These are phyloP conservation scores for Apiospora kogelbergensis DNA, from an alignment of 2,329 filamentous ascomycete genomes.

Conservation along the genomic window DNA sequence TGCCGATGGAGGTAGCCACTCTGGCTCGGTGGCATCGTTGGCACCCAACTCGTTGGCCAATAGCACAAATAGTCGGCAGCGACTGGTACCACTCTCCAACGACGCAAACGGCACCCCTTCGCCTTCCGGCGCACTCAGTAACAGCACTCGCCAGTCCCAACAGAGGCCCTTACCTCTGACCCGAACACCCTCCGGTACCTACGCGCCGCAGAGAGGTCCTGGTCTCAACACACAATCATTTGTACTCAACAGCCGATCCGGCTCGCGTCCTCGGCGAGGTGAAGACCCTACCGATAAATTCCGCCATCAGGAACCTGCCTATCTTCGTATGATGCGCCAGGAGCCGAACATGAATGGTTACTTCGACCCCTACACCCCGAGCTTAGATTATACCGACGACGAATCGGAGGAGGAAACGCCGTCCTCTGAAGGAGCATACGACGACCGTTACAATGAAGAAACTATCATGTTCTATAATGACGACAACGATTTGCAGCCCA, in stretches of 20 bases:
- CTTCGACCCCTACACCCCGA: constrained; percentile 71
- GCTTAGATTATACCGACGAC: constrained; percentile 69
- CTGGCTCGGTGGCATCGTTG: constrained; percentile 44
- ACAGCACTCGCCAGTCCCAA: constrained; percentile 47
- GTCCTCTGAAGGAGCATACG: constrained; percentile 77
- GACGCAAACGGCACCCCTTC: constrained; percentile 32
- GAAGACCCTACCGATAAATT: constrained; percentile 45
- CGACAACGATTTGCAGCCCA: constrained; percentile 85
- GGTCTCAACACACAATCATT: constrained; percentile 35
- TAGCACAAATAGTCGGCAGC: constrained; percentile 39
- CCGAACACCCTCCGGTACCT: constrained; percentile 77
- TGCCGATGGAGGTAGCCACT: constrained; percentile 38
- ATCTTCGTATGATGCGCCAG: constrained; percentile 87
- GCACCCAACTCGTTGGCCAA: constrained; percentile 42
- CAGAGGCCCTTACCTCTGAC: constrained; percentile 64
- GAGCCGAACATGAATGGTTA: constrained; percentile 64
- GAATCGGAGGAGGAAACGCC: constrained; percentile 91
- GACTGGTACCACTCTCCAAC: constrained; percentile 28
- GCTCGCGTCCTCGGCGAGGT: constrained; percentile 52
- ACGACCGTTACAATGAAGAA: constrained; percentile 88
- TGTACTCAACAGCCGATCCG: constrained; percentile 40
- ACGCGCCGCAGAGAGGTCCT: constrained; percentile 64
- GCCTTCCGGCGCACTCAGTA: not conserved
- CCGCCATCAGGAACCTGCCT: constrained; percentile 87
- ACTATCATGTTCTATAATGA: constrained; percentile 84